Evolutionary conservation across 2,329 filamentous ascomycete species (phyloP), one percentile per base, ranked within the genome.

Genomic region (Fonsecaea pugnacius): DNA sequence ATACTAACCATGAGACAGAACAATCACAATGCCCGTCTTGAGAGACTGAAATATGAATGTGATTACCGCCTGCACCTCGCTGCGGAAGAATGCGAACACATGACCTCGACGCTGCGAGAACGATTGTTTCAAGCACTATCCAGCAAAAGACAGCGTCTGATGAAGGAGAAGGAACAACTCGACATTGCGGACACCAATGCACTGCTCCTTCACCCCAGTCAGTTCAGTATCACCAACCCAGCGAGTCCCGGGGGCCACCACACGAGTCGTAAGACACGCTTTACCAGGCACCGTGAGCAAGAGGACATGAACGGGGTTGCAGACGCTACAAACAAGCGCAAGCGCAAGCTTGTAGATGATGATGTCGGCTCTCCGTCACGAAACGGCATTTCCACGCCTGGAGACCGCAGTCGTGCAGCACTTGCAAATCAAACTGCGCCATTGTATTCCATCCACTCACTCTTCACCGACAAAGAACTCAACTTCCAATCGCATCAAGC

Each of bases 401-500:
- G 75, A 74, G 85, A 76, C 76, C 84, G 85, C 68, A 84, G 84
- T 72, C 78, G 80, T 10, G 80, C 81, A 69, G 78, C 78, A 33
- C 73, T 83, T 54, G 81, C 83, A 55, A 78, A 82, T 52, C 85
- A 89, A 68, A 84, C 85, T 69, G 82, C 84, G 67, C 83, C 85
- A 1, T 79, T 82, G 4, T 88, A 87, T 75, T 87, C 84, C 7
- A 82, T 89, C 62, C 82, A 88, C 62, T 82, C 83, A n/a, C 79
- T 89, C 16, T 89, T 89, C 72, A 89, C 85, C 2, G 86, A 89
- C 66, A 89, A 88, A 76, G 87, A 89, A 74, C 81, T 89, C 59
- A 83, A 82, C 58, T 79, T 85, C 73, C 84, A 86, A 61, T 86
- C 85, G 65, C 87, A 87, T 70, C 81, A 83, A 52, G 87, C 87